Evolutionary conservation across 768 basidiomycete genomes (phyloP).

Genomic region (Leucocoprinus sp.): DNA sequence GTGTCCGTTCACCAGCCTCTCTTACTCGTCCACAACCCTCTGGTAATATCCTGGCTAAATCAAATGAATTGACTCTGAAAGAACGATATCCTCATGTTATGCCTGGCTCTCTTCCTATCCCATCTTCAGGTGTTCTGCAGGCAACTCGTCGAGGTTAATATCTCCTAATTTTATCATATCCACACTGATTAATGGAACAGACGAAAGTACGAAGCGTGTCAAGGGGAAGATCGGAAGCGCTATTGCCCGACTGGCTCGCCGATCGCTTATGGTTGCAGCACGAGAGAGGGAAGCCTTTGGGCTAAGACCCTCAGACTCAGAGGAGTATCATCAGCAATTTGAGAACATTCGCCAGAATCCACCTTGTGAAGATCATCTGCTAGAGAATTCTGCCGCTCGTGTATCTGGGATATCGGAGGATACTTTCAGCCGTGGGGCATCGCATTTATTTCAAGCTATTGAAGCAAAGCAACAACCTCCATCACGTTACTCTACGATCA

Average conservation of each 20-base stretch:
- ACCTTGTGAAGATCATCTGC: background rate
- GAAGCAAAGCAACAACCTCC: background rate
- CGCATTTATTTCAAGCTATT: background rate
- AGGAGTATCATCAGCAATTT: constrained; percentile 51
- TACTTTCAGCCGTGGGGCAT: constrained; percentile 2
- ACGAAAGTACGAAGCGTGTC: background rate
- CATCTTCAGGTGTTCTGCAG: background rate
- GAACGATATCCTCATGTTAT: background rate
- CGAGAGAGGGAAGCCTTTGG: constrained; percentile 11
- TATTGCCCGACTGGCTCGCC: constrained; percentile 1
- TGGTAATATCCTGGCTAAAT: background rate
- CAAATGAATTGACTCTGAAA: background rate
- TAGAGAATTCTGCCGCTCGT: no score
- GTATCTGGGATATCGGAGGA: background rate
- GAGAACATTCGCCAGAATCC: background rate
- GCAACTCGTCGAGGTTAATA: background rate
- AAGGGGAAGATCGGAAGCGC: background rate
- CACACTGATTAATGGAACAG: background rate
- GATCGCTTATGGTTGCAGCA: background rate
- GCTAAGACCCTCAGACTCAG: constrained; percentile 8
- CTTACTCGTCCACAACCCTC: no score
- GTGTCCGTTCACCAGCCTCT: no score
- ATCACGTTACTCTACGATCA: no score
- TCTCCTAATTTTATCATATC: background rate
- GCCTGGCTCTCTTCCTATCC: no score